Evolutionary conservation across 768 basidiomycete species (phyloP).

Genomic region (Lactarius tabidus): DNA sequence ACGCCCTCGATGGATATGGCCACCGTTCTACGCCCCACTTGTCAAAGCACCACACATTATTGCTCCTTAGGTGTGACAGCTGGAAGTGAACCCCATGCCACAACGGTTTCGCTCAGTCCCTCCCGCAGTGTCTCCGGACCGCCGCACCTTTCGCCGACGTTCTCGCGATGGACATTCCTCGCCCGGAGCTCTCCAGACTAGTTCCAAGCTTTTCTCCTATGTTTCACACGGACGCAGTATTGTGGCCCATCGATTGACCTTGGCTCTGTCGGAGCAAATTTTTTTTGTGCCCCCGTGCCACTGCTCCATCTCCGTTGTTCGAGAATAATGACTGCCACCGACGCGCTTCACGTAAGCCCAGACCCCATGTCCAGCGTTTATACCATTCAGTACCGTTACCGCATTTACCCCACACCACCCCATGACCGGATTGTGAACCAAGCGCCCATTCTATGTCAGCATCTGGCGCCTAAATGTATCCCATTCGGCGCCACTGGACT

Average conservation of each 20-base stretch:
- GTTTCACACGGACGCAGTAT: not conserved
- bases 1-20: conserved; percentile 5
- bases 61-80: not conserved
- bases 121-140: conserved; percentile 9
- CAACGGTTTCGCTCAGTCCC: not conserved
- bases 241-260: conserved; percentile 9
- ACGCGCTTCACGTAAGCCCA: conserved; percentile 8
- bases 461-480: not conserved
- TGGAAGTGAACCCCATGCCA: conserved; percentile 14
- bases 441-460: conserved; percentile 10
- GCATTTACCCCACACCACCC: conserved; percentile 21
- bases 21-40: conserved; percentile 11
- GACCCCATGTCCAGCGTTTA: conserved; percentile 11
- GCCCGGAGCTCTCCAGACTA: not conserved
- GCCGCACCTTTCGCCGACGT: conserved; percentile 12
- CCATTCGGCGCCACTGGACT: not conserved
- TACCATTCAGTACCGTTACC: conserved; percentile 1
- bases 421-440: conserved; percentile 9
- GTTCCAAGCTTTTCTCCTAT: not conserved
- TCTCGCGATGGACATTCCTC: conserved; percentile 12
- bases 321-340: conserved; percentile 7
- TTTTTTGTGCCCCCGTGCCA: not conserved
- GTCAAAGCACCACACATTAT: not conserved
- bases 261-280: conserved; percentile 5
- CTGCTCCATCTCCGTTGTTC: conserved; percentile 14